Percentiles rank a stretch among this genome's conserved stretches.
phyloP scores from a whole-genome alignment of 106 monocot species.

The Allium fistulosum region DNA sequence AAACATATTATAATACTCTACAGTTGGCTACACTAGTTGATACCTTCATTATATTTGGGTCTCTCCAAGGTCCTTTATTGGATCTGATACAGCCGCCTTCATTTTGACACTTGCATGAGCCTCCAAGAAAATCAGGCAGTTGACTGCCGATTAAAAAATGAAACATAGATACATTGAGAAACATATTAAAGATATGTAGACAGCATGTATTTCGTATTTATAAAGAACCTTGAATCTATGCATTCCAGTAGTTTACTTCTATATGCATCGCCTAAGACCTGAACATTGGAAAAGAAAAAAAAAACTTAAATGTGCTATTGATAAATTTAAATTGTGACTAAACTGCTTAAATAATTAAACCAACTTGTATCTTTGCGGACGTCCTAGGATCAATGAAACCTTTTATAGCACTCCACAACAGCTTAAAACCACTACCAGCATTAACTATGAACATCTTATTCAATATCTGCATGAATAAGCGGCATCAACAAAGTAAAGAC shows the following conservation, averaged over 20 bases:
- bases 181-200: not conserved
- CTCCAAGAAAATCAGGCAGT: constrained; percentile 85
- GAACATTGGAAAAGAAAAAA: not conserved
- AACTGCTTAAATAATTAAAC: not conserved
- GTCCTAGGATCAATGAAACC: constrained; percentile 80
- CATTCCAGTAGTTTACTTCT: constrained; percentile 54
- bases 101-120: constrained; percentile 52
- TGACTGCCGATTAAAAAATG: constrained; percentile 37
- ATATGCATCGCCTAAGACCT: constrained; percentile 70
- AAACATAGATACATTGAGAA: not conserved
- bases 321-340: constrained; percentile 8
- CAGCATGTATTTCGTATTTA: not conserved
- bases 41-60: constrained; percentile 70
- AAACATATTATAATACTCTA: no score
- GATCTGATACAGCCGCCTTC: constrained; percentile 76
- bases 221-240: constrained; percentile 47
- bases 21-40: not conserved
- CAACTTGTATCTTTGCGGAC: constrained; percentile 71
- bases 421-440: constrained; percentile 73
- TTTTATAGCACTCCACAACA: constrained; percentile 80
- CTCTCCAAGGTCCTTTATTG: constrained; percentile 81
- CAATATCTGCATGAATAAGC: constrained; percentile 42
- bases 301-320: not conserved
- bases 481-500: constrained; percentile 15
- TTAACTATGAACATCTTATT: constrained; percentile 86